These are phyloP conservation scores for Zygnema circumcarinatum DNA, from an alignment of 139 green algal species.

Conservation along the genomic window DNA sequence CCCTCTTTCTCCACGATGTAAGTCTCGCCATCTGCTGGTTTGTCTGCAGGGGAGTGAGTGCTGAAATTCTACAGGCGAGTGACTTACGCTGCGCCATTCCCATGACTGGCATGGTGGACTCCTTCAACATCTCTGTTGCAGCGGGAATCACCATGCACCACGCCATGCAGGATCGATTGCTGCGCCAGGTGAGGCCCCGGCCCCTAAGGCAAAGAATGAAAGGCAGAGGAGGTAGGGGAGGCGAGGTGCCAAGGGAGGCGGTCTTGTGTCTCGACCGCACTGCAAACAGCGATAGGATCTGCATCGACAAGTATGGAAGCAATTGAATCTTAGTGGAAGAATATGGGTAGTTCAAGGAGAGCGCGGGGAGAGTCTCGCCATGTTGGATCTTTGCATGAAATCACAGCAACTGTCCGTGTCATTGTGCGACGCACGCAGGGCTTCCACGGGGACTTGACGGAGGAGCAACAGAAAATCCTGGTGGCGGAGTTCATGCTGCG, in stretches of 20 bases:
- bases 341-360: not conserved
- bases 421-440: no score
- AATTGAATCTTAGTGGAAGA: not conserved
- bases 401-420: no score
- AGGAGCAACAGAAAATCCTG: constrained; percentile 47
- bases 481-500: constrained; percentile 44
- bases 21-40: no score
- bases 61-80: constrained; percentile 36
- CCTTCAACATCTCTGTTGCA: constrained; percentile 68
- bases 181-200: constrained; percentile 36
- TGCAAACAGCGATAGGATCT: not conserved
- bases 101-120: constrained; percentile 66
- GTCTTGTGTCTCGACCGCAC: not conserved
- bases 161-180: constrained; percentile 41
- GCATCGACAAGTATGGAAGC: not conserved
- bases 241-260: not conserved
- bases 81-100: constrained; percentile 60
- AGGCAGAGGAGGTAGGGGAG: not conserved
- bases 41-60: constrained; percentile 48
- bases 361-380: not conserved
- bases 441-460: constrained; percentile 56
- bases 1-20: no score
- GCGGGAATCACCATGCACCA: constrained; percentile 62
- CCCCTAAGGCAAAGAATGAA: no score
- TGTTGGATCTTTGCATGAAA: no score